Evolutionary conservation across 768 basidiomycete species (phyloP), one percentile per base, ranked within the genome.

Genomic region (Punctularia strigosozonata): DNA sequence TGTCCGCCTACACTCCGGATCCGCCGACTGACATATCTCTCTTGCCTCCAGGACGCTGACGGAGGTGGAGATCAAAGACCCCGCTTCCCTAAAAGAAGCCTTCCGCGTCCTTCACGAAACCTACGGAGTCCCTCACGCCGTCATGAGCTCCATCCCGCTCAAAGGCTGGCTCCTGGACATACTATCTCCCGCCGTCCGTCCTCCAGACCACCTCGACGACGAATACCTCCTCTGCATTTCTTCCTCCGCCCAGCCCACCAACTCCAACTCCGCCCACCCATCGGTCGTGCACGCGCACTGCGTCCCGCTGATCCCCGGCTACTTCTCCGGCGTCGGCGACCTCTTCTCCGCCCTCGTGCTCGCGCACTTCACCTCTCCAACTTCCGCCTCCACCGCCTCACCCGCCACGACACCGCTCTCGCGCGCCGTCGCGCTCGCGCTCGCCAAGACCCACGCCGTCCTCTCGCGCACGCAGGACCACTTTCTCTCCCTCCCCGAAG

Each of bases 291-390:
- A 84, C 57, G 77, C 76, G 0, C 77, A 77, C 50, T 71, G 68
- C 31, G 76, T 99, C 6, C 80, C 82, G 2, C 69, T 80, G 21
- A 69, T 97, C 32, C 73, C 80, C 4, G 92, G 91, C 8, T 95
- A 97, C 63, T 98, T 91, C 57, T 84, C 88, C 15, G 95, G 95
- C 19, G 92, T 95, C 8, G 95, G 95, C 14, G 95, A 99, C 57
- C 77, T 97, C 40, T 97, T 98, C 64, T 90, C 90, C 5, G 86
- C 94, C 1, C 75, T 97, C 40, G 75, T 92, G 20, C 67, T 94
- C 4, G 91, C 77, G 0, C 82, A 91, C 50, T 97, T 77, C 57
- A 54, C 66, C 31, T 56, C 64, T 1, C 33, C 43, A 46, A 15
- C 50, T 46, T 4, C 31, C 40, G 23, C 14, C 35, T 13, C 15